phyloP scores from a whole-genome alignment of 176 grass and related monocot species.

The Triticum turgidum region DNA sequence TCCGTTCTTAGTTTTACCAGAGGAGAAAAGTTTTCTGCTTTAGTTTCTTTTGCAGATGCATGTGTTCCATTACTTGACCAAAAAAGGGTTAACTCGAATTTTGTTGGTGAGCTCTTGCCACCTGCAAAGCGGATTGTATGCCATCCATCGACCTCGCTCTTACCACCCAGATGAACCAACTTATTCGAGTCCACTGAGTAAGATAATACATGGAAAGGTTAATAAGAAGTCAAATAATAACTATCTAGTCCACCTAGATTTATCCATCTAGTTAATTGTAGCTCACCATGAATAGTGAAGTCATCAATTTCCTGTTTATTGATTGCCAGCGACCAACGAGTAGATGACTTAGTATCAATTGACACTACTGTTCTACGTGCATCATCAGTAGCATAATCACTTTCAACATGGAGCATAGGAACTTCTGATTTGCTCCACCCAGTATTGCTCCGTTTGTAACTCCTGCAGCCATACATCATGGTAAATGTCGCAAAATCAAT shows the following conservation, averaged over 20 bases:
- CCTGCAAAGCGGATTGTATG: slow-evolving; percentile 89
- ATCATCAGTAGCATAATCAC: slow-evolving; percentile 50
- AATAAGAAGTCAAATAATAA: slow-evolving; percentile 6
- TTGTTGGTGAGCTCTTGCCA: slow-evolving; percentile 77
- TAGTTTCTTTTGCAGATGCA: slow-evolving; percentile 1
- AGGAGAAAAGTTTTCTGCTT: slow-evolving; percentile 25
- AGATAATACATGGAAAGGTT: slow-evolving; percentile 15
- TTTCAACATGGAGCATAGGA: slow-evolving; percentile 71
- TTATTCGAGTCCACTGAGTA: slow-evolving; percentile 54
- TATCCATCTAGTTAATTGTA: slow-evolving; percentile 7
- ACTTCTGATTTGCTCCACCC: slow-evolving; percentile 78
- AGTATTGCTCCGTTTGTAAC: slow-evolving; percentile 52
- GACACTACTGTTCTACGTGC: slow-evolving; percentile 58
- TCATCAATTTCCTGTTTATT: slow-evolving; percentile 76
- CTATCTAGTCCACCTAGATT: background rate
- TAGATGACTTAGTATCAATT: slow-evolving; percentile 73
- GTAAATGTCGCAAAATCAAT: slow-evolving; percentile 82
- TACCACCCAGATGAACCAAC: slow-evolving; percentile 53
- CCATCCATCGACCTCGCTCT: slow-evolving; percentile 72
- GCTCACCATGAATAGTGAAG: slow-evolving; percentile 71
- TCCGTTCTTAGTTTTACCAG: slow-evolving; percentile 80
- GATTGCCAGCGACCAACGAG: slow-evolving; percentile 77
- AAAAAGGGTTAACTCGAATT: slow-evolving; percentile 65
- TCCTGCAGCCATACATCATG: slow-evolving; percentile 82
- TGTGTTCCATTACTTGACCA: slow-evolving; percentile 44